phyloP scores from a whole-genome alignment of 1,139 yeast species.

The Sugiyamaella paludigena region DNA sequence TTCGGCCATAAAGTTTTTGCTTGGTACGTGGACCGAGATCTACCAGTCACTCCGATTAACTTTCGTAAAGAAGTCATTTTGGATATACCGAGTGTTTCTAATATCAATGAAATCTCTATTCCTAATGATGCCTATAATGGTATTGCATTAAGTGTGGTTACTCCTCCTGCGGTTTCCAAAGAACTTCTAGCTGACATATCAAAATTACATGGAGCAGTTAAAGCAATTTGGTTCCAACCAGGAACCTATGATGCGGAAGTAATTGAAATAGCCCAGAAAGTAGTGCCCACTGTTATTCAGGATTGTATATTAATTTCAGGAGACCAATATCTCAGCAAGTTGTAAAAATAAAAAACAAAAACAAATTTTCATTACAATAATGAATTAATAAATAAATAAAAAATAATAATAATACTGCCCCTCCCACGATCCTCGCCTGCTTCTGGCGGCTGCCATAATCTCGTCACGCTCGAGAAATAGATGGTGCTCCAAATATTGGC shows the following conservation, averaged over 20 bases:
- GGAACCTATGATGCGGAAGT: conserved; percentile 65
- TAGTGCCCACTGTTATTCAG: conserved; percentile 48
- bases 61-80: conserved; percentile 51
- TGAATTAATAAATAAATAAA: conserved; percentile 10
- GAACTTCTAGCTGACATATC: conserved; percentile 47
- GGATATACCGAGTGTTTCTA: conserved; percentile 43
- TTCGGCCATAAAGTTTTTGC: conserved; percentile 67
- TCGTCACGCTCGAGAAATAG: too few relatives aligned
- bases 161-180: conserved; percentile 65
- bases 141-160: conserved; percentile 49
- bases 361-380: background rate
- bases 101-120: conserved; percentile 40
- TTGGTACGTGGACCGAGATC: conserved; percentile 61
- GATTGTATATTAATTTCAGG: conserved; percentile 75
- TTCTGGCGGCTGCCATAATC: background rate
- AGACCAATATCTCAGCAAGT: conserved; percentile 47
- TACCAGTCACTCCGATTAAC: conserved; percentile 69
- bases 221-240: conserved; percentile 80
- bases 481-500: too few relatives aligned
- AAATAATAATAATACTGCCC: background rate
- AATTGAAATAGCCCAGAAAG: conserved; percentile 43
- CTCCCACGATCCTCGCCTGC: background rate
- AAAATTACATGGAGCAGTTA: conserved; percentile 40
- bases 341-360: conserved; percentile 23
- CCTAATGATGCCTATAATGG: conserved; percentile 30